Percentiles rank a stretch among this genome's conserved stretches.
Evolutionary conservation across 768 basidiomycete species (phyloP).

Genomic region (Lentinula guzmanii): DNA sequence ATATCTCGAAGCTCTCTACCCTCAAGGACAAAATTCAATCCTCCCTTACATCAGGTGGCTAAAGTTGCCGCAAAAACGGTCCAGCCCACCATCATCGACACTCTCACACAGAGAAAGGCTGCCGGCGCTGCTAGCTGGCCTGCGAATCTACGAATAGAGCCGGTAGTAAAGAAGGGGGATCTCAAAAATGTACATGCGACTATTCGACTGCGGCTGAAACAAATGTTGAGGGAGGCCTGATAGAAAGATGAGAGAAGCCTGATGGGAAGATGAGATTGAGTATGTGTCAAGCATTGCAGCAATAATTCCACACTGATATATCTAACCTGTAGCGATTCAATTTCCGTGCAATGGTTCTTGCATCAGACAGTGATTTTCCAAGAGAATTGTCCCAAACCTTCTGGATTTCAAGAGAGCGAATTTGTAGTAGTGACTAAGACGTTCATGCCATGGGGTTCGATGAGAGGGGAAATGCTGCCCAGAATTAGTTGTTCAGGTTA

Average conservation of each 20-base stretch:
- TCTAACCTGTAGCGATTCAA: neutral
- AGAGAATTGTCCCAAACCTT: neutral
- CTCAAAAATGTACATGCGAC: conserved; percentile 33
- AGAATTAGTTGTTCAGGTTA: neutral
- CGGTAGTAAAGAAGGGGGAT: conserved; percentile 28
- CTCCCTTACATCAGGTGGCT: conserved; percentile 10
- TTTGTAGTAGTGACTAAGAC: too few relatives aligned
- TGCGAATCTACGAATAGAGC: conserved; percentile 45
- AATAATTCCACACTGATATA: neutral
- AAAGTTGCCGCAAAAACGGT: conserved; percentile 9
- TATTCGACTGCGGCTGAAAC: conserved; percentile 31
- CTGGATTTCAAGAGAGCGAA: neutral
- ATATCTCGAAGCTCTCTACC: neutral
- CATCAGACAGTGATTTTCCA: neutral
- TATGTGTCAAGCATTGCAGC: neutral
- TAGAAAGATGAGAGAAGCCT: conserved; percentile 9
- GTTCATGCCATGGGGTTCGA: neutral
- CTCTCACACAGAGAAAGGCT: conserved; percentile 32
- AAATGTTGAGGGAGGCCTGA: conserved; percentile 30
- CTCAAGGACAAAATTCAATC: conserved; percentile 8
- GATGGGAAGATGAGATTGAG: neutral
- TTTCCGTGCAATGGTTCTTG: too few relatives aligned
- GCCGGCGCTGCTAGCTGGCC: conserved; percentile 36
- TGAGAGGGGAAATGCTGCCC: neutral
- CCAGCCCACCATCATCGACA: conserved; percentile 29